These are phyloP conservation scores for Plasmodium sp. DNA, from an alignment of 169 alveolate genomes.

Conservation along the genomic window DNA sequence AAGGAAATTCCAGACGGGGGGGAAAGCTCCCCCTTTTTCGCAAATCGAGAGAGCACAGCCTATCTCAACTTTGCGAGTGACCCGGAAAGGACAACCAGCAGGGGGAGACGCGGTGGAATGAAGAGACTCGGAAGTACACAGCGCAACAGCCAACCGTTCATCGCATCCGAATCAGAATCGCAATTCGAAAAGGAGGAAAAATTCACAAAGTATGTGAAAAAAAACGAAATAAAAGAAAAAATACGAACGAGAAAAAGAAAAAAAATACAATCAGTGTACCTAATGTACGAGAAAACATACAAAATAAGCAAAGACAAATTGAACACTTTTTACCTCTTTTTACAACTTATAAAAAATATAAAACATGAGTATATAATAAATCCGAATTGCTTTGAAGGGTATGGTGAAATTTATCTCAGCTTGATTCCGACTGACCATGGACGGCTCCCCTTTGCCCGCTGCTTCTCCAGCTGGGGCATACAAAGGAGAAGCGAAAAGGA, in stretches of 20 bases:
- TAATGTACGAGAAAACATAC: conserved; percentile 68
- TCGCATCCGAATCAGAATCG: background rate
- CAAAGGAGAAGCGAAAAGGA: conserved; percentile 68
- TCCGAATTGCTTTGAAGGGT: conserved; percentile 64
- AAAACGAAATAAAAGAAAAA: conserved; percentile 69
- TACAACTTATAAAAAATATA: conserved; percentile 65
- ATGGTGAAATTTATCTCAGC: conserved; percentile 73
- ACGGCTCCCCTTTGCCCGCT: conserved; percentile 64
- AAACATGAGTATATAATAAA: conserved; percentile 69
- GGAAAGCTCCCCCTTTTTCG: background rate
- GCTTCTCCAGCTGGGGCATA: conserved; percentile 75
- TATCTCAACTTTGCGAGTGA: conserved; percentile 27
- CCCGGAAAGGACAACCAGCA: background rate
- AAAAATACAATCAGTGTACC: conserved; percentile 70
- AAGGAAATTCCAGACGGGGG: background rate
- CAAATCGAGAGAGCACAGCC: background rate
- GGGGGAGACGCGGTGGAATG: background rate
- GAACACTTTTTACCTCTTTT: conserved; percentile 38
- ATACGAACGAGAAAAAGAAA: conserved; percentile 51
- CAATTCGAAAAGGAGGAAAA: conserved; percentile 1
- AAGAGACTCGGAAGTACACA: background rate
- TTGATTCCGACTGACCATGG: conserved; percentile 76
- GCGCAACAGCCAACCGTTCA: background rate
- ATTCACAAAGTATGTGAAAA: conserved; percentile 21
- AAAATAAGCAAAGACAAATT: conserved; percentile 56